Evolutionary conservation across 1,284 basidiomycete species (phyloP).

Genomic region (Boletellus dicymbophilus): DNA sequence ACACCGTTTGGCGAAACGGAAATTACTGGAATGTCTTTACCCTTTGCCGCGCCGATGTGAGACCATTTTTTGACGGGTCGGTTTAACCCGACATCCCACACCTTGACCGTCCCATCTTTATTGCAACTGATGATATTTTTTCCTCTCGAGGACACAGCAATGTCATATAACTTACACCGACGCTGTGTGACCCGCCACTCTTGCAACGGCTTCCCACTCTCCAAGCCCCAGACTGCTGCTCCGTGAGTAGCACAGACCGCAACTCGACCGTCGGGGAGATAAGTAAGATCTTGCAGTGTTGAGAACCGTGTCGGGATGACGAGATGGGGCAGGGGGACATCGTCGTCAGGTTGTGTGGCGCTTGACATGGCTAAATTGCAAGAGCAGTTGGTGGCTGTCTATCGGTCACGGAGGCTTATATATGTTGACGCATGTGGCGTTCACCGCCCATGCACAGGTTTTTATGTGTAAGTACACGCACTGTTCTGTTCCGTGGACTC

Average conservation of each 20-base stretch:
- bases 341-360: too few relatives aligned
- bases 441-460: too few relatives aligned
- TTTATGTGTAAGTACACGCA: too few relatives aligned
- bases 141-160: neutral
- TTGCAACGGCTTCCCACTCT: neutral
- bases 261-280: conserved; percentile 2
- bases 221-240: conserved; percentile 5
- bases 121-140: neutral
- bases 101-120: neutral
- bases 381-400: too few relatives aligned
- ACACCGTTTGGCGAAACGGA: conserved; percentile 8
- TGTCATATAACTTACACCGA: accelerated
- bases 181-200: neutral
- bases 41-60: neutral
- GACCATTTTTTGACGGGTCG: conserved; percentile 1
- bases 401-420: too few relatives aligned
- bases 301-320: neutral
- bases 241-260: neutral
- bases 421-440: too few relatives aligned
- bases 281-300: neutral
- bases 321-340: neutral
- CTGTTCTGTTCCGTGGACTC: too few relatives aligned
- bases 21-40: too few relatives aligned
- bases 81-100: conserved; percentile 5
- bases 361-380: too few relatives aligned